Conservation (phyloP, 2,329 filamentous ascomycete species). For the Neopestalotiopsis sp. region DNA sequence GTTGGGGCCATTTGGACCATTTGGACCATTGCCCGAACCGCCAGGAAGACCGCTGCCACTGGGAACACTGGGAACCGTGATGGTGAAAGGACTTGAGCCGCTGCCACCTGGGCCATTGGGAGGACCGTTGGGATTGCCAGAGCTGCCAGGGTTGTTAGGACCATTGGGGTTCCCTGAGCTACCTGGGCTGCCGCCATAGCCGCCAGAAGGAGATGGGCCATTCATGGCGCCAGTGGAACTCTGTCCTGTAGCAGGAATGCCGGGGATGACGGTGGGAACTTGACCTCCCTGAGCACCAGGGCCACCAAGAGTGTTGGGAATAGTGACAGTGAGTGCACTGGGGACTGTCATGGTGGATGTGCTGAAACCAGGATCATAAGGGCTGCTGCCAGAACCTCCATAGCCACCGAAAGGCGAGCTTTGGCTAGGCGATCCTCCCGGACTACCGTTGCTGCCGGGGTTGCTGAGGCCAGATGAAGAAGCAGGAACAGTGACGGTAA, state of each 20-base stretch:
- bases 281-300: constrained; percentile 4
- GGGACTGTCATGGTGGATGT: constrained; percentile 6
- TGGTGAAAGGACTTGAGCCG: neutral
- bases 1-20: neutral
- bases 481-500: constrained; percentile 12
- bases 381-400: constrained; percentile 7
- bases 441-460: constrained; percentile 8
- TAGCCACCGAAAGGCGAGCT: constrained; percentile 2
- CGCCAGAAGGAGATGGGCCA: constrained; percentile 8
- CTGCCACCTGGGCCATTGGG: constrained; percentile 5
- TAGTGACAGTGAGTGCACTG: neutral
- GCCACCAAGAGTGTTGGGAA: constrained; percentile 10
- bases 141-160: constrained; percentile 15
- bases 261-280: constrained; percentile 3
- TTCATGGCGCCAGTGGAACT: neutral
- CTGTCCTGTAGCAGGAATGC: neutral
- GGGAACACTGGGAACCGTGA: constrained; percentile 3
- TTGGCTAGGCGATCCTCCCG: neutral
- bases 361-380: constrained; percentile 2
- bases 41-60: neutral
- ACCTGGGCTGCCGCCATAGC: constrained; percentile 15
- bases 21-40: constrained; percentile 6
- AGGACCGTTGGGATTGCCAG: neutral
- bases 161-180: neutral
- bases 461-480: neutral